These are phyloP conservation scores for Ophiostoma novo-ulmi DNA, from an alignment of 2,329 filamentous ascomycete species.

Conservation along the genomic window DNA sequence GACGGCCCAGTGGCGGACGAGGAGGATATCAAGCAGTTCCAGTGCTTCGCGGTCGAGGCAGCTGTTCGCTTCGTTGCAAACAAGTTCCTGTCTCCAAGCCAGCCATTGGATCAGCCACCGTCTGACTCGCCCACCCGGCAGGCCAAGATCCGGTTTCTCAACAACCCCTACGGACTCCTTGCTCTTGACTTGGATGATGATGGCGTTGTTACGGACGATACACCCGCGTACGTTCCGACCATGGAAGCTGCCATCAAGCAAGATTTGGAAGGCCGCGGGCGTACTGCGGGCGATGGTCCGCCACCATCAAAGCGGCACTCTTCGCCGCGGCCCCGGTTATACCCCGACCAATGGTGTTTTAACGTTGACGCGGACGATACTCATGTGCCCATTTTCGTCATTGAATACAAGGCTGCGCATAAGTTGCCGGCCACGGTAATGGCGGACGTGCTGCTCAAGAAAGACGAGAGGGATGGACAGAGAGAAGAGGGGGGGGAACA, in stretches of 20 bases:
- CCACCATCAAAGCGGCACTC: neutral
- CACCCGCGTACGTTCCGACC: constrained; percentile 5
- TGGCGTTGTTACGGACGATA: neutral
- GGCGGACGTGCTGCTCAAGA: neutral
- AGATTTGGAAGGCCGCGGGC: neutral
- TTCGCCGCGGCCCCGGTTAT: neutral
- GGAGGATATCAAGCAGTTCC: constrained; percentile 7
- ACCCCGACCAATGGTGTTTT: constrained; percentile 19
- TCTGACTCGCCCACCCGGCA: neutral
- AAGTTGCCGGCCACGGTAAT: neutral
- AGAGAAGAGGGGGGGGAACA: neutral
- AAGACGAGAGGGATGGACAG: neutral
- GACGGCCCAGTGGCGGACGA: constrained; percentile 8
- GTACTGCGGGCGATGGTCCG: neutral
- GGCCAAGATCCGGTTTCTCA: constrained; percentile 9
- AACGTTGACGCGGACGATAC: neutral
- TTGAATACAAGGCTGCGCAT: constrained; percentile 3
- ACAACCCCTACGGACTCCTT: constrained; percentile 1
- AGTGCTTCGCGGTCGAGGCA: constrained; percentile 11
- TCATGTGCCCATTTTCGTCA: neutral
- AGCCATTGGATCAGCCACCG: neutral
- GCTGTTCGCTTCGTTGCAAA: neutral
- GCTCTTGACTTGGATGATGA: neutral
- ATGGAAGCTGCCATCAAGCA: neutral
- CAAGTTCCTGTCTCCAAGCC: neutral